A percentile compares a stretch with the other conserved stretches of the same genome.
phyloP scores from a whole-genome alignment of 1,284 basidiomycete species.

The Kalmanozyma brasiliensis region DNA sequence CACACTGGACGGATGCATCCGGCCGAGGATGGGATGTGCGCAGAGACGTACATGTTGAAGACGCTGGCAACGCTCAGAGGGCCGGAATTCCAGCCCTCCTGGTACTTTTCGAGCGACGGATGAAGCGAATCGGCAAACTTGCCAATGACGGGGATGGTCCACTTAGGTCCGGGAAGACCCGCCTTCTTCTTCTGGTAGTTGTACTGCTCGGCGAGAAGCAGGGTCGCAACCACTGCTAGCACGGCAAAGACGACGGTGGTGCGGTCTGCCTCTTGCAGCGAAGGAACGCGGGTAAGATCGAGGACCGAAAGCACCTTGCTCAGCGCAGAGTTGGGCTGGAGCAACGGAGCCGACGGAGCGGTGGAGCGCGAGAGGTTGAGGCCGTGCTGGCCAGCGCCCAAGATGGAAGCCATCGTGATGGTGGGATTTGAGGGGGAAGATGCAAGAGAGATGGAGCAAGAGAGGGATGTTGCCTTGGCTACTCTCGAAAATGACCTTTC shows the following conservation, averaged over 20 bases:
- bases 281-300: conserved; percentile 38
- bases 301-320: conserved; percentile 41
- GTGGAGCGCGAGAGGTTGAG: conserved; percentile 40
- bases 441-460: conserved; percentile 11
- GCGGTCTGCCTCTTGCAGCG: conserved; percentile 44
- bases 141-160: conserved; percentile 67
- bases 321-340: conserved; percentile 21
- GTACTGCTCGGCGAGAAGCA: conserved; percentile 59
- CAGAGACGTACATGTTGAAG: conserved; percentile 61
- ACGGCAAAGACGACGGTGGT: conserved; percentile 56
- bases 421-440: background rate
- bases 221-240: conserved; percentile 51
- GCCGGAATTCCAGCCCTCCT: conserved; percentile 66
- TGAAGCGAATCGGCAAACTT: conserved; percentile 66
- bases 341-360: conserved; percentile 5
- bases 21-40: background rate
- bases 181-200: conserved; percentile 61
- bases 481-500: background rate
- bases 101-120: conserved; percentile 66
- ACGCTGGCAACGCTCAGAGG: conserved; percentile 66
- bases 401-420: conserved; percentile 33
- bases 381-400: conserved; percentile 43
- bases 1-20: no score
- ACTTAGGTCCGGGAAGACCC: conserved; percentile 61
- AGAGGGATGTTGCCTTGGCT: background rate